phyloP scores from a whole-genome alignment of 495 filamentous ascomycete species.

The Trichoderma parareesei region DNA sequence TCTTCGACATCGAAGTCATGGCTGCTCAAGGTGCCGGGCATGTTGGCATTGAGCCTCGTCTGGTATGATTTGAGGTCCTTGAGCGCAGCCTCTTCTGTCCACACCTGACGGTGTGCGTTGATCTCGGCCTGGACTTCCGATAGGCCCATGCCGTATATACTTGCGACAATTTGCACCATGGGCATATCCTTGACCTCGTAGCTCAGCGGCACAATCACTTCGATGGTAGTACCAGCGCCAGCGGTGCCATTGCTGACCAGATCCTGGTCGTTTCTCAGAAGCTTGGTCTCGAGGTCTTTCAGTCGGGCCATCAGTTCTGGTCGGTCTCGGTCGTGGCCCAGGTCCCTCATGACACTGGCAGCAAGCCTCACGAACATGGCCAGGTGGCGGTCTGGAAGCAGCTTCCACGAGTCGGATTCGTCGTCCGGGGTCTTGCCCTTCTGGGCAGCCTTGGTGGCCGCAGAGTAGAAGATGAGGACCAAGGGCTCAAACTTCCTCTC shows the following conservation, averaged over 20 bases:
- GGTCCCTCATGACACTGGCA: conserved; percentile 65
- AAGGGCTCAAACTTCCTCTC: conserved; percentile 89
- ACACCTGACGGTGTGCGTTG: conserved; percentile 64
- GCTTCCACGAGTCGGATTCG: conserved; percentile 67
- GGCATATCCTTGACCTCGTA: conserved; percentile 97
- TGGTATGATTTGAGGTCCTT: conserved; percentile 91
- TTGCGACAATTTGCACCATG: conserved; percentile 76
- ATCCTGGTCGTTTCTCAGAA: conserved; percentile 92
- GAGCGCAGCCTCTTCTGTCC: conserved; percentile 88
- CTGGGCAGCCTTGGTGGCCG: conserved; percentile 68
- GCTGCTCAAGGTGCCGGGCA: conserved; percentile 64
- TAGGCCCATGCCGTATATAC: conserved; percentile 70
- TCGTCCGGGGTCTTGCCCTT: conserved; percentile 77
- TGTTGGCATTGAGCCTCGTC: conserved; percentile 69
- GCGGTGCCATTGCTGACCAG: conserved; percentile 52
- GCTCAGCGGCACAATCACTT: conserved; percentile 71
- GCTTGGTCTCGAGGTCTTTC: conserved; percentile 79
- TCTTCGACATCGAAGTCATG: conserved; percentile 91
- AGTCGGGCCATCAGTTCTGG: conserved; percentile 75
- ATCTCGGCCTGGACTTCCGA: conserved; percentile 78
- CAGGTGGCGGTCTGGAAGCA: conserved; percentile 87
- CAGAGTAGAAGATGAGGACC: conserved; percentile 76
- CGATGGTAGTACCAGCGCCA: conserved; percentile 52
- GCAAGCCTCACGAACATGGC: conserved; percentile 91
- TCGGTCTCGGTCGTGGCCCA: conserved; percentile 63